Conservation (phyloP, 331 rosid species). For the Arachis monticola region DNA sequence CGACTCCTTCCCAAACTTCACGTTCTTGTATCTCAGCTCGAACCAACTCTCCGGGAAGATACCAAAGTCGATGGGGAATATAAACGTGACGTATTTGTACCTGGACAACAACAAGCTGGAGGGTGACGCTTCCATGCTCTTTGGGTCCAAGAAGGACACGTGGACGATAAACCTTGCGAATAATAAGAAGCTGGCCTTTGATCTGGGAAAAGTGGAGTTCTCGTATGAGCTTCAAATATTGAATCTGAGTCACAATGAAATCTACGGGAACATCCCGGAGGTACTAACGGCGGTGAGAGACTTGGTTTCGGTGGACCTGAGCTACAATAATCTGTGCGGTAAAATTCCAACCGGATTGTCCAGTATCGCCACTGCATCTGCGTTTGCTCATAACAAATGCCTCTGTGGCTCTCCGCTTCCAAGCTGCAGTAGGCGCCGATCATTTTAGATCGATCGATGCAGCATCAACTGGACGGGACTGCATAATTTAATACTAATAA, state of each 20-base stretch:
- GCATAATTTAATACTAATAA: no score
- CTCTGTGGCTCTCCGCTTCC: no score
- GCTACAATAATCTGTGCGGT: no score
- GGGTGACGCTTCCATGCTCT: conserved; percentile 58
- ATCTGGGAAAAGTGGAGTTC: conserved; percentile 45
- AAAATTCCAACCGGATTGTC: no score
- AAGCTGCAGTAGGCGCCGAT: no score
- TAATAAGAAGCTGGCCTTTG: conserved; percentile 51
- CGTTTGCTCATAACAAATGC: no score
- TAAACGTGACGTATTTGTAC: no score
- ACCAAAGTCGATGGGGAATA: conserved; percentile 7
- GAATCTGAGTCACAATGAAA: conserved; percentile 54
- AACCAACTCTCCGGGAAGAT: conserved; percentile 53
- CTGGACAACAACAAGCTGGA: conserved; percentile 44
- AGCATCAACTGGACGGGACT: no score
- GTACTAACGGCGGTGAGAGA: no score
- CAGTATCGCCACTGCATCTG: no score
- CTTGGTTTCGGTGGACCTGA: no score
- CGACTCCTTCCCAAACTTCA: conserved; percentile 38
- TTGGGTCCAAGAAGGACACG: conserved; percentile 48
- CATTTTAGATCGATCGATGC: no score
- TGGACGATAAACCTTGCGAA: conserved; percentile 41
- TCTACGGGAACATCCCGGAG: conserved; percentile 39
- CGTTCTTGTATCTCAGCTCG: conserved; percentile 5
- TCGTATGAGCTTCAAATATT: conserved; percentile 33